These are phyloP conservation scores for Physcomitrium patens DNA, from an alignment of 225 moss, liverwort and hornwort genomes.

Conservation along the genomic window DNA sequence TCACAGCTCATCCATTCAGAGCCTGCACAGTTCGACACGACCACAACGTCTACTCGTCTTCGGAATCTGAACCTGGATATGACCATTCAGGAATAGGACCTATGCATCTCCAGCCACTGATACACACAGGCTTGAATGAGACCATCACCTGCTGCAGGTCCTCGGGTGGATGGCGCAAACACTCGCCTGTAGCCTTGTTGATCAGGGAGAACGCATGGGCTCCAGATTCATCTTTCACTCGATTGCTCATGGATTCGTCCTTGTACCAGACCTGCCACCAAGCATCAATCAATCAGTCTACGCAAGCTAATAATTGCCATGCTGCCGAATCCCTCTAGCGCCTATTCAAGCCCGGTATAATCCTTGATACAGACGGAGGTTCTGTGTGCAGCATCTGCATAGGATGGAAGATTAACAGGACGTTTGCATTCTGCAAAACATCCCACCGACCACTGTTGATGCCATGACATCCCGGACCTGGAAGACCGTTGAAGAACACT, in stretches of 20 bases:
- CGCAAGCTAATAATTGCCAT: no score
- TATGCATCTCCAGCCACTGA: background rate
- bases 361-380: no score
- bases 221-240: constrained; percentile 79
- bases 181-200: constrained; percentile 70
- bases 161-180: constrained; percentile 52
- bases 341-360: no score
- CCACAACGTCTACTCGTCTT: background rate
- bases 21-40: no score
- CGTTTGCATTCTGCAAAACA: background rate
- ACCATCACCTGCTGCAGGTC: constrained; percentile 50
- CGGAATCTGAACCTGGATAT: no score
- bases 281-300: background rate
- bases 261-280: constrained; percentile 74
- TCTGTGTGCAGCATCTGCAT: no score
- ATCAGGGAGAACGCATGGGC: constrained; percentile 66
- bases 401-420: background rate
- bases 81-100: no score
- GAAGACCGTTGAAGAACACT: no score
- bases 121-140: background rate
- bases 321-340: no score
- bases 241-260: constrained; percentile 74
- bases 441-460: no score
- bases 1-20: background rate
- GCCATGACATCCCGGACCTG: no score